These are phyloP conservation scores for Galerina sulciceps DNA, from an alignment of 768 basidiomycete species.

Conservation along the genomic window DNA sequence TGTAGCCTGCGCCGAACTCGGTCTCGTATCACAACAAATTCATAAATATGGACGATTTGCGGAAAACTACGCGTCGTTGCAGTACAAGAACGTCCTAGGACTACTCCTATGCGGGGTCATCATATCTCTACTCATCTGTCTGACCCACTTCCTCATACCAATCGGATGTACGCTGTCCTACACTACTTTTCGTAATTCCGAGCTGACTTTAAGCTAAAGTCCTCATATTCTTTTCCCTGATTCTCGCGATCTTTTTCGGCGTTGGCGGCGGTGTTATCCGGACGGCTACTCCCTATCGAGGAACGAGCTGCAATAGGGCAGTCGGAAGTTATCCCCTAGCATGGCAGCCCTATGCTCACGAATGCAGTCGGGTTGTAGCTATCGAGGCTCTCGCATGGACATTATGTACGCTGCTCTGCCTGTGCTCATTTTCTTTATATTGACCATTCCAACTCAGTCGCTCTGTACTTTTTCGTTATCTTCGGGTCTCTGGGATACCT, in stretches of 20 bases:
- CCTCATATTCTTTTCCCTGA: conserved; percentile 27
- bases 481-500: conserved; percentile 32
- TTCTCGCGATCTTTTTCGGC: conserved; percentile 36
- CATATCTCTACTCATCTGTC: conserved; percentile 25
- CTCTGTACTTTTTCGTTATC: conserved; percentile 28
- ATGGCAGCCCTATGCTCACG: conserved; percentile 28
- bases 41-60: conserved; percentile 31
- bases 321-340: conserved; percentile 21
- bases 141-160: conserved; percentile 28
- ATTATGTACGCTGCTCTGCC: conserved; percentile 25
- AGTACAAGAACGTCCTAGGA: conserved; percentile 34
- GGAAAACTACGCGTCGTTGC: conserved; percentile 28
- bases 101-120: conserved; percentile 30
- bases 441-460: conserved; percentile 20
- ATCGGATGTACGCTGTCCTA: conserved; percentile 26
- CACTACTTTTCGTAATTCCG: neutral
- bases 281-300: conserved; percentile 28
- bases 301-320: conserved; percentile 23
- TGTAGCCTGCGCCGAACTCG: conserved; percentile 30
- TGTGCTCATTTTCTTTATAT: neutral
- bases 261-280: conserved; percentile 35
- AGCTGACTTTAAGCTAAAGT: conserved; percentile 16
- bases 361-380: conserved; percentile 29
- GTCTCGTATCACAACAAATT: conserved; percentile 33
- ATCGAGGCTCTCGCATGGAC: conserved; percentile 35